Evolutionary conservation across 164 flowering plant species (phyloP).

Genomic region (Vitis rupestris): DNA sequence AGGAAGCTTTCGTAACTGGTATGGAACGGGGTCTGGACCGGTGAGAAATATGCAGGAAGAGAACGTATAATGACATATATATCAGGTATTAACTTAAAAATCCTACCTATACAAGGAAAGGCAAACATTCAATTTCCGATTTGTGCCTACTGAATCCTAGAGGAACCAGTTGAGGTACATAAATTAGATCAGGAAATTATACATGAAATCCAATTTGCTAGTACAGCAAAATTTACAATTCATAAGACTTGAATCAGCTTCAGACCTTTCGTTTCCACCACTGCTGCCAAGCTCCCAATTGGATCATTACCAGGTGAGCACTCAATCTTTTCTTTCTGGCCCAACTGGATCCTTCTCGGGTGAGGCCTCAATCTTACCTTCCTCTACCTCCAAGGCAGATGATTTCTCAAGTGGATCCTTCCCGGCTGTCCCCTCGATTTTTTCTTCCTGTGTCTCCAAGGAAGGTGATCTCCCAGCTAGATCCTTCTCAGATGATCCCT

Average conservation of each 20-base stretch:
- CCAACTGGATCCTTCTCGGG: not conserved
- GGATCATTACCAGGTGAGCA: not conserved
- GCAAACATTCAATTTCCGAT: no score
- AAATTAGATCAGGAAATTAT: no score
- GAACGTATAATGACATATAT: no score
- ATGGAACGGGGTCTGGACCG: no score
- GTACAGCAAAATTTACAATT: no score
- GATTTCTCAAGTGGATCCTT: not conserved
- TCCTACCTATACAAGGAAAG: no score
- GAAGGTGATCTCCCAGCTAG: not conserved
- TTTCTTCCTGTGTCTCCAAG: conserved; percentile 1
- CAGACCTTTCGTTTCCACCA: conserved; percentile 2
- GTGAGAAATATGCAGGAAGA: no score
- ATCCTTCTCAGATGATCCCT: not conserved
- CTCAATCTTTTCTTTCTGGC: not conserved
- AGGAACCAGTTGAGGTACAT: no score
- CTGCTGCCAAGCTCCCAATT: not conserved
- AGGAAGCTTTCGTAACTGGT: no score
- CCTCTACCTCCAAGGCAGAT: not conserved
- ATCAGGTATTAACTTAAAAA: no score
- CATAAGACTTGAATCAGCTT: not conserved
- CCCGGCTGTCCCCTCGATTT: not conserved
- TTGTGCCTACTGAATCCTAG: no score
- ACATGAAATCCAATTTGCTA: no score
- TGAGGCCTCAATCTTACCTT: not conserved